These are phyloP conservation scores for Colletotrichum echinochloae DNA, from an alignment of 2,329 filamentous ascomycete genomes.

Conservation along the genomic window DNA sequence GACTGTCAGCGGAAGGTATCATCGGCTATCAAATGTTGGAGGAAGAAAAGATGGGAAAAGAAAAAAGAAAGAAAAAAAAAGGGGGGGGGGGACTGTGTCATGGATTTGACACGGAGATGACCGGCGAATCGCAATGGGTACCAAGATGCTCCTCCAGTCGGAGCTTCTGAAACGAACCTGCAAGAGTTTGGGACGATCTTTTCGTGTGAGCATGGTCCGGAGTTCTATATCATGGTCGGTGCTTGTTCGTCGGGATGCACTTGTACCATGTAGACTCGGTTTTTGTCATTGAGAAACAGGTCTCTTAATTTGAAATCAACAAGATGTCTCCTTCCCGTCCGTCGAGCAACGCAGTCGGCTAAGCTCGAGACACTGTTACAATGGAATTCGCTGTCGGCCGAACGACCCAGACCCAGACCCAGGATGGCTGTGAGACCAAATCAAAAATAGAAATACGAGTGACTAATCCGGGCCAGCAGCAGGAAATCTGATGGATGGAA, in stretches of 20 bases:
- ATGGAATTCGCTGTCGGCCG: too few relatives aligned
- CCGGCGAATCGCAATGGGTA: slow-evolving; percentile 27
- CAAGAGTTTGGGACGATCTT: slow-evolving; percentile 31
- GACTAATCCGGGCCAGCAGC: slow-evolving; percentile 38
- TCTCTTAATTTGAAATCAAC: slow-evolving; percentile 3
- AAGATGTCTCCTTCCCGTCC: too few relatives aligned
- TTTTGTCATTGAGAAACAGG: slow-evolving; percentile 18
- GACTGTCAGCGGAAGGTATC: background rate
- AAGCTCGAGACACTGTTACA: too few relatives aligned
- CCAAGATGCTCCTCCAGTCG: slow-evolving; percentile 17
- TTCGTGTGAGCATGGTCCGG: slow-evolving; percentile 2
- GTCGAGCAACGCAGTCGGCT: too few relatives aligned
- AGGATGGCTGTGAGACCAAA: too few relatives aligned
- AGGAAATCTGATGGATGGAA: slow-evolving; percentile 34
- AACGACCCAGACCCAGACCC: too few relatives aligned
- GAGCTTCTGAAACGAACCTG: slow-evolving; percentile 39
- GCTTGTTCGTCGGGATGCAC: slow-evolving; percentile 1
- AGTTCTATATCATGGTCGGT: slow-evolving; percentile 21
- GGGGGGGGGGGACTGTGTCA: slow-evolving; percentile 24
- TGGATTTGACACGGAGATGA: slow-evolving; percentile 38
- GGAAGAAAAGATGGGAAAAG: background rate
- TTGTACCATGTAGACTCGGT: background rate
- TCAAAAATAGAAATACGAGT: too few relatives aligned
- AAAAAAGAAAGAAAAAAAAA: background rate
- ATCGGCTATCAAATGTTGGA: slow-evolving; percentile 24